Conservation (phyloP, 306 rosid genomes). For the Coriaria nepalensis region DNA sequence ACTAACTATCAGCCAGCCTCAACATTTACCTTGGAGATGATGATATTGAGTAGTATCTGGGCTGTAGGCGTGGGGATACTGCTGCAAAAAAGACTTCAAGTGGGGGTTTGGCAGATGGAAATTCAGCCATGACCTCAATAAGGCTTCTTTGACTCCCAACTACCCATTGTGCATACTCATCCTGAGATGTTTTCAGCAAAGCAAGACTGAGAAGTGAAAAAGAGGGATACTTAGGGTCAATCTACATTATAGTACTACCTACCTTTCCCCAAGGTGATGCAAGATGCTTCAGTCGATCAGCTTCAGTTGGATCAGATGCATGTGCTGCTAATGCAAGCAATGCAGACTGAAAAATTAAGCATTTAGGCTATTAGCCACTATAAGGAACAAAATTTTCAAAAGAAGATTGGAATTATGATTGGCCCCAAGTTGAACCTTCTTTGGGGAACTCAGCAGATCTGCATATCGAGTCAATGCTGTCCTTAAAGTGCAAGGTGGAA, state of each 20-base stretch:
- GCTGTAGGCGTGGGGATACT: conserved; percentile 77
- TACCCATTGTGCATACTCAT: conserved; percentile 90
- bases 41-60: conserved; percentile 92
- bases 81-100: conserved; percentile 98
- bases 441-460: conserved; percentile 79
- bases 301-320: conserved; percentile 65
- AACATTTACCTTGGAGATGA: conserved; percentile 74
- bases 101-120: conserved; percentile 83
- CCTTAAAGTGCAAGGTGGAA: conserved; percentile 73
- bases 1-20: no score
- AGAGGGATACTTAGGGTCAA: background rate
- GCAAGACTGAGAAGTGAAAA: conserved; percentile 2
- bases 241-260: conserved; percentile 1
- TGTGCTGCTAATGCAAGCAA: conserved; percentile 79
- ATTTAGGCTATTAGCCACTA: conserved; percentile 2
- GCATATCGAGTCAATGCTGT: conserved; percentile 66
- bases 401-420: conserved; percentile 1
- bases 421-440: conserved; percentile 41
- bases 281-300: conserved; percentile 63
- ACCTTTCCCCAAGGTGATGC: conserved; percentile 94
- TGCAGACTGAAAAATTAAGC: conserved; percentile 46
- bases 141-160: conserved; percentile 86
- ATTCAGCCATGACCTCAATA: conserved; percentile 85
- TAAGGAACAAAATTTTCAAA: conserved; percentile 1
- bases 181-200: conserved; percentile 31